Conservation (phyloP, 768 basidiomycete species). For the Pleurotus sapidus region DNA sequence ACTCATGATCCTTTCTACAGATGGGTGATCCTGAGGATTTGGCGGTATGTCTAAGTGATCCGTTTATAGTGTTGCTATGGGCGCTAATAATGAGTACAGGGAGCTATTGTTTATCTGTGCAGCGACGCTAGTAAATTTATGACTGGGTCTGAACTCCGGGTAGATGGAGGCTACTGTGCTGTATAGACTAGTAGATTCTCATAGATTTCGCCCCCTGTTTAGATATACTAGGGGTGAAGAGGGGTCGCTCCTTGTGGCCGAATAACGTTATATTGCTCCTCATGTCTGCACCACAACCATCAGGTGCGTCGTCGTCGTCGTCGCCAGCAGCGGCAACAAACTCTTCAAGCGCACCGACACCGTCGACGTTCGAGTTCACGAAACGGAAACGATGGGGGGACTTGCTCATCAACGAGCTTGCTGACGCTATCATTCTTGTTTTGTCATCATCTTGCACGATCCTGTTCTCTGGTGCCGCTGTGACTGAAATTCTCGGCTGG, state of each 20-base stretch:
- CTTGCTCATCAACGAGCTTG: conserved; percentile 70
- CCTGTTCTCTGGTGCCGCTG: conserved; percentile 65
- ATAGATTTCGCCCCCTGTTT: no score
- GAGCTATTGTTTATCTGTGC: conserved; percentile 86
- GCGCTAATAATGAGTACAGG: conserved; percentile 36
- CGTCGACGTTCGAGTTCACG: conserved; percentile 71
- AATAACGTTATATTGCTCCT: background rate
- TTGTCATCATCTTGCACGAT: conserved; percentile 62
- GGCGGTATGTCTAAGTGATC: conserved; percentile 57
- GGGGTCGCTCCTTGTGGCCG: no score
- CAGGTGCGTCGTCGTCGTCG: background rate
- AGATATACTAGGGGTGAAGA: no score
- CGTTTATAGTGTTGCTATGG: background rate
- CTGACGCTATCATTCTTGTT: conserved; percentile 69
- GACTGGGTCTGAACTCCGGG: conserved; percentile 81
- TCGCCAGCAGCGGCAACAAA: conserved; percentile 11
- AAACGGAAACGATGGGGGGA: conserved; percentile 88
- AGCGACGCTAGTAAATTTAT: conserved; percentile 90
- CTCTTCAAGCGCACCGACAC: conserved; percentile 17
- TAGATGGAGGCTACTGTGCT: conserved; percentile 88
- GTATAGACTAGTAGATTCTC: no score
- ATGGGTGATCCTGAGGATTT: conserved; percentile 94
- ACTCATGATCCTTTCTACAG: conserved; percentile 35
- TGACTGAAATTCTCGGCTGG: conserved; percentile 78
- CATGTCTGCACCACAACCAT: conserved; percentile 2